Evolutionary conservation across 768 basidiomycete species (phyloP).

Genomic region (Podaxis sp.): DNA sequence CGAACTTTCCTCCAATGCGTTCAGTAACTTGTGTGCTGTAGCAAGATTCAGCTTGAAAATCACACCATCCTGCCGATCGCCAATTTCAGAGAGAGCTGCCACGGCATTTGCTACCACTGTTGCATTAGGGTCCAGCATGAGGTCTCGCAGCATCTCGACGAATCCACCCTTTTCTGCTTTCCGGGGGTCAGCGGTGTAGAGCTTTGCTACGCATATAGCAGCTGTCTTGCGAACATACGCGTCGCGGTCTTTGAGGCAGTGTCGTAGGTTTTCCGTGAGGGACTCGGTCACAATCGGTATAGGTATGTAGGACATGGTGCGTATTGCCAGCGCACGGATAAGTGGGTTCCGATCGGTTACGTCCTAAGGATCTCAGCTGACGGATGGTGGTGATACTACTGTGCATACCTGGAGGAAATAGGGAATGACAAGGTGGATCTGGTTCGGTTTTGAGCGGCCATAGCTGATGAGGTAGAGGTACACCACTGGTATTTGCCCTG

Average conservation of each 20-base stretch:
- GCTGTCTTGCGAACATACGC: slow-evolving; percentile 99
- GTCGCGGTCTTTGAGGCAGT: slow-evolving; percentile 90
- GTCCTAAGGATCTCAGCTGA: slow-evolving; percentile 57
- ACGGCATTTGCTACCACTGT: slow-evolving; percentile 98
- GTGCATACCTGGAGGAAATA: slow-evolving; percentile 79
- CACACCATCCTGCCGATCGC: slow-evolving; percentile 92
- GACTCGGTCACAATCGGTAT: slow-evolving; percentile 85
- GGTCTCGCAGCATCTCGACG: slow-evolving; percentile 85
- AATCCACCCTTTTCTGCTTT: slow-evolving; percentile 89
- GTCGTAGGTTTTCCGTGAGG: slow-evolving; percentile 85
- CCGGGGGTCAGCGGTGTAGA: slow-evolving; percentile 86
- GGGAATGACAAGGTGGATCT: slow-evolving; percentile 88
- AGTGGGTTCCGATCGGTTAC: slow-evolving; percentile 96
- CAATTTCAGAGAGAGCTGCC: slow-evolving; percentile 95
- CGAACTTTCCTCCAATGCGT: slow-evolving; percentile 93
- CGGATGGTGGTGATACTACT: slow-evolving; percentile 1
- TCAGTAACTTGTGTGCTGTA: slow-evolving; percentile 85
- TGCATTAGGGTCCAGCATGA: slow-evolving; percentile 91
- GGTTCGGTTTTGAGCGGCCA: slow-evolving; percentile 89
- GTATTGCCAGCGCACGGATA: slow-evolving; percentile 94
- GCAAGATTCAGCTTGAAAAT: slow-evolving; percentile 86
- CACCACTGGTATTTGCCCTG: slow-evolving; percentile 65
- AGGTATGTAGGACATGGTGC: slow-evolving; percentile 99
- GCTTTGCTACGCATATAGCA: slow-evolving; percentile 95
- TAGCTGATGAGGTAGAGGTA: slow-evolving; percentile 98